Evolutionary conservation across 371 early-diverging fungal genomes (phyloP), one percentile per base, ranked within the genome.

Genomic region (Rhizopus sp.): DNA sequence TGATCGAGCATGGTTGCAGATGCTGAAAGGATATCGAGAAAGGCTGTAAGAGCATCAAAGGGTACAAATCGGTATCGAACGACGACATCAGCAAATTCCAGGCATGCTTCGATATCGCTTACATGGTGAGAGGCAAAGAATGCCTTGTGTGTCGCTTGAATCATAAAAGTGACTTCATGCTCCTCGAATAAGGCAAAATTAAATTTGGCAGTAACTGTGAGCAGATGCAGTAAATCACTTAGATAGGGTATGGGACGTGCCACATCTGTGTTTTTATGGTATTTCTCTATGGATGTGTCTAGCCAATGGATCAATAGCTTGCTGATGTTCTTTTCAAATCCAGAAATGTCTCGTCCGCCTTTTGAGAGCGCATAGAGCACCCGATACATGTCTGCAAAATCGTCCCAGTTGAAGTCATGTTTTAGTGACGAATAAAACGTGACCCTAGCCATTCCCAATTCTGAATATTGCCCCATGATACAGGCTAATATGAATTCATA

Each of bases 21-120:
- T 13, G 69, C 71, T 49, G 85, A 85, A 1, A 89, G 66, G 17
- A 83, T 84, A 42, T 80, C 76, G 51, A 87, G 64, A 57, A 87
- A 83, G 1, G 72, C 70, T 3, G 72, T 59, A 7, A 89, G 61
- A 4, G 86, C 82, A 10, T 74, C 75, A 6, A 73, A 63, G 0
- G 91, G 89, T 3, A 88, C 85, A 61, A 81, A 84, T 3, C 89
- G 84, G 55, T 85, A 91, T 4, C 89, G 79, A 2, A 88, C 85
- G 23, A 88, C 81, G 13, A 86, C 82, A 64, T 90, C 91, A 56
- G 86, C 69, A 60, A 90, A 85, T 12, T 73, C 77, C 10, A 89
- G 68, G 35, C 83, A 83, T 15, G 79, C 77, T 15, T 62, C 56
- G 7, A 82, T 78, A 55, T 86, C 84, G 32, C 64, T 71, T 16